Conservation (phyloP, 371 early-diverging fungal species). For the Saksenaea vasiformis region DNA sequence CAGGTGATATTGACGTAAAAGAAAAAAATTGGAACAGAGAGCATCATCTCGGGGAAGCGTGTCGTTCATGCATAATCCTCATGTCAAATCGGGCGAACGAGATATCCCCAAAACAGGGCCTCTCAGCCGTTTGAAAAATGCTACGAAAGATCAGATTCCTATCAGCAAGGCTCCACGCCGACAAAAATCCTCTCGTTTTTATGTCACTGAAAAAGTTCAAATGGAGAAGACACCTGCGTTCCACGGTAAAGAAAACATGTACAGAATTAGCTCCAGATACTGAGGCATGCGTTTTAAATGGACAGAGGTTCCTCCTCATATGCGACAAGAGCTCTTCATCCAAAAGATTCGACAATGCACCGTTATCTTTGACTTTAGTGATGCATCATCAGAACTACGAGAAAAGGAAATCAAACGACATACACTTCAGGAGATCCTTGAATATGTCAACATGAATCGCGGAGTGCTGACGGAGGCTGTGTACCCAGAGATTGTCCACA, state of each 20-base stretch:
- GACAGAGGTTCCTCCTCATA: conserved; percentile 72
- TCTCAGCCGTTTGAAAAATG: conserved; percentile 76
- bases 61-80: conserved; percentile 26
- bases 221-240: conserved; percentile 77
- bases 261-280: background rate
- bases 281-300: background rate
- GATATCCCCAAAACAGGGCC: conserved; percentile 75
- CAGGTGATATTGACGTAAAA: background rate
- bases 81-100: conserved; percentile 26
- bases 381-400: conserved; percentile 80
- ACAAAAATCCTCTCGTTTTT: conserved; percentile 87
- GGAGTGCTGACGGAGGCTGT: conserved; percentile 85
- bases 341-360: conserved; percentile 91
- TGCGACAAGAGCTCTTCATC: conserved; percentile 80
- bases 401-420: conserved; percentile 96
- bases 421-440: conserved; percentile 87
- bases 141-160: conserved; percentile 81
- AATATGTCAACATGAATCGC: conserved; percentile 85
- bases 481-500: conserved; percentile 88
- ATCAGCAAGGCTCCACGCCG: conserved; percentile 82
- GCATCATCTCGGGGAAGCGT: conserved; percentile 15
- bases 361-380: conserved; percentile 92
- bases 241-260: conserved; percentile 63
- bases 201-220: conserved; percentile 80
- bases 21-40: conserved; percentile 9